These are phyloP conservation scores for Diospyros lotus DNA, from an alignment of 148 eudicot genomes.

Conservation along the genomic window DNA sequence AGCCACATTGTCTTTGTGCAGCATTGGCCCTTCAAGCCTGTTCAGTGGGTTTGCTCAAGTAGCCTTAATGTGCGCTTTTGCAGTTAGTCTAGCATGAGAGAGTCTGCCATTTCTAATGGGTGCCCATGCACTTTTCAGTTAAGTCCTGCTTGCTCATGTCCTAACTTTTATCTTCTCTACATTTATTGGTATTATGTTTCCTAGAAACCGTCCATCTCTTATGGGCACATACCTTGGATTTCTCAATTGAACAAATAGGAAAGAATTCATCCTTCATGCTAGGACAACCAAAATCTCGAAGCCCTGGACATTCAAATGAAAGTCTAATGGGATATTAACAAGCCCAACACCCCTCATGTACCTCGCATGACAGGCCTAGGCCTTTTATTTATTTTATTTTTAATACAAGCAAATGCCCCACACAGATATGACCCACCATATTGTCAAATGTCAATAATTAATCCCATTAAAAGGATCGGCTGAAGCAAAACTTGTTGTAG, in stretches of 20 bases:
- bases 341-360: neutral
- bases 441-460: no score
- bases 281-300: neutral
- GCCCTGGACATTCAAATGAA: neutral
- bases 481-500: no score
- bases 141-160: no score
- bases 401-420: no score
- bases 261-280: neutral
- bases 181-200: no score
- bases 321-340: neutral
- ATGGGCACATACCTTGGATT: neutral
- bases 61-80: neutral
- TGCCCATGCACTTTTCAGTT: neutral
- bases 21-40: neutral
- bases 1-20: no score
- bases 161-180: no score
- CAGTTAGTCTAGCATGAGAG: neutral
- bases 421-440: no score
- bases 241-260: neutral
- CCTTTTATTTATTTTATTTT: no score
- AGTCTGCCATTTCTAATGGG: neutral
- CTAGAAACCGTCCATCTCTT: no score
- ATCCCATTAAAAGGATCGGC: no score
- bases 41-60: neutral
- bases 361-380: no score